phyloP scores from a whole-genome alignment of 495 filamentous ascomycete genomes.

The Talaromyces borbonicus region DNA sequence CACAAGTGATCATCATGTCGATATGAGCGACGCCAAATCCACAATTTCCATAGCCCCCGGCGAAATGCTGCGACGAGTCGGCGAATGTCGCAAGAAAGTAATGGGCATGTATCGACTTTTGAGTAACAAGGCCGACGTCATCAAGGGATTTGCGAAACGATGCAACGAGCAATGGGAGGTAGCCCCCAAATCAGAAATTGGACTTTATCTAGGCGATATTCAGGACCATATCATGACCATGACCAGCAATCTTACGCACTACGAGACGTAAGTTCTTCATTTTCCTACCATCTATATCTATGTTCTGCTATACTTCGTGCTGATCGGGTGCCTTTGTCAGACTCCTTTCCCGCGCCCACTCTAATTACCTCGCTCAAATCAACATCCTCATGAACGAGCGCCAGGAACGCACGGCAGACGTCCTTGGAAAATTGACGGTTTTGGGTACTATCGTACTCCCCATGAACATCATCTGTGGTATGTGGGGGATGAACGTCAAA shows the following conservation, averaged over 20 bases:
- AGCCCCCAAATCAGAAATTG: conserved; percentile 89
- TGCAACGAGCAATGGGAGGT: conserved; percentile 98
- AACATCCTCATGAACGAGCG: conserved; percentile 98
- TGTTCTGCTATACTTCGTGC: conserved; percentile 10
- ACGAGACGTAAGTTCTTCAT: conserved; percentile 66
- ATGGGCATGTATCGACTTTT: conserved; percentile 89
- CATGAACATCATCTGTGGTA: conserved; percentile 96
- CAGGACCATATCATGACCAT: conserved; percentile 98
- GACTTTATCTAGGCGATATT: conserved; percentile 91
- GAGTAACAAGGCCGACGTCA: conserved; percentile 96
- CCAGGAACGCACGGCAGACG: conserved; percentile 89
- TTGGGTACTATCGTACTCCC: conserved; percentile 94
- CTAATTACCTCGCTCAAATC: conserved; percentile 89
- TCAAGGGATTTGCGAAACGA: conserved; percentile 97
- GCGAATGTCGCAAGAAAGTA: conserved; percentile 91
- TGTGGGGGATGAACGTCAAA: conserved; percentile 98
- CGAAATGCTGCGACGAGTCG: conserved; percentile 83
- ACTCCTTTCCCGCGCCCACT: conserved; percentile 83
- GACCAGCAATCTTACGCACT: conserved; percentile 89
- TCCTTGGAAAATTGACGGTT: conserved; percentile 89
- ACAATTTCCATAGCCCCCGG: conserved; percentile 46
- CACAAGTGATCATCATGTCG: conserved; percentile 7
- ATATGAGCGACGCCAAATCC: conserved; percentile 25
- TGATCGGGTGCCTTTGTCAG: conserved; percentile 28
- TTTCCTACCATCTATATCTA: background rate